phyloP scores from a whole-genome alignment of 2,329 filamentous ascomycete genomes.

The Claviceps maximensis region DNA sequence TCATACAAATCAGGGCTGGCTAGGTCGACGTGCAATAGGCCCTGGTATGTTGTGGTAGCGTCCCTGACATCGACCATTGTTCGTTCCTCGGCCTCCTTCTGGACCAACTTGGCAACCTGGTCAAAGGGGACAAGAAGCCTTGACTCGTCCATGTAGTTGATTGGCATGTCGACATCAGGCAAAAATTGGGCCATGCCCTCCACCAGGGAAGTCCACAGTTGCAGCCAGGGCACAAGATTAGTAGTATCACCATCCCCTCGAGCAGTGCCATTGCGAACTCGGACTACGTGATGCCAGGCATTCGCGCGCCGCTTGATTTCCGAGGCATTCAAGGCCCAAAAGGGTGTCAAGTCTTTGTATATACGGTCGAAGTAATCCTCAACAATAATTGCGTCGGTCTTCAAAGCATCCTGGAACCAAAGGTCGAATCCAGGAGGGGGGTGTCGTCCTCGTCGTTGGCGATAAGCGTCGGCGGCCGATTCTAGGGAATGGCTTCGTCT shows the following conservation, averaged over 20 bases:
- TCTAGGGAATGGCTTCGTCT: conserved; percentile 34
- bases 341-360: conserved; percentile 47
- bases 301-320: conserved; percentile 25
- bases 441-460: conserved; percentile 41
- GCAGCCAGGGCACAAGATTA: conserved; percentile 29
- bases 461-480: conserved; percentile 41
- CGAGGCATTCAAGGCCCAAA: conserved; percentile 40
- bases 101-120: conserved; percentile 36
- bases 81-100: conserved; percentile 31
- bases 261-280: conserved; percentile 33
- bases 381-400: conserved; percentile 40
- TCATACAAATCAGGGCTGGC: conserved; percentile 24
- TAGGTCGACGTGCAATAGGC: conserved; percentile 24
- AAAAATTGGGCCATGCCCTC: conserved; percentile 37
- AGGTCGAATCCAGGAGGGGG: conserved; percentile 50
- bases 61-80: conserved; percentile 27
- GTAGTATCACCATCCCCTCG: conserved; percentile 24
- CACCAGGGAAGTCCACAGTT: conserved; percentile 36
- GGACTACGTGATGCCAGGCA: conserved; percentile 32
- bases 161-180: conserved; percentile 53
- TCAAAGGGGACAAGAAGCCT: conserved; percentile 48
- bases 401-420: conserved; percentile 42
- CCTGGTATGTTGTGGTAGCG: conserved; percentile 30
- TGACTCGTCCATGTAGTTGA: conserved; percentile 52
- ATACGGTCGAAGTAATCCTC: conserved; percentile 54